Base-by-base conservation (phyloP, 768 basidiomycete genomes). In the Tricholoma sp. region DNA sequence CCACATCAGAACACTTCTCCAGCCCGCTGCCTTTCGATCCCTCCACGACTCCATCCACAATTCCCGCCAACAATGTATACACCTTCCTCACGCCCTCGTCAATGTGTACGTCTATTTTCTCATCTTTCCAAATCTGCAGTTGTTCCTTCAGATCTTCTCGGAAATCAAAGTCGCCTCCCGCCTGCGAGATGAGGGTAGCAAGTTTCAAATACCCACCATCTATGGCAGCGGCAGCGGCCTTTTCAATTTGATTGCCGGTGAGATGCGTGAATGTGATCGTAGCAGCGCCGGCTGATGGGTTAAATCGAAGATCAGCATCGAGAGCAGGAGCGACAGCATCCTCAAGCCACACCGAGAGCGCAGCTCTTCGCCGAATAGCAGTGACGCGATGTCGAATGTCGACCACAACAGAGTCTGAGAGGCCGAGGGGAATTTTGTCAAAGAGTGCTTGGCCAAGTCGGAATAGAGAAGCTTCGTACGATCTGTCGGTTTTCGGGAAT, bases 381-480 rank as follows among this genome's bases (percentile, higher is more conserved):
- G 67, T 67, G 24, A 91, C 73, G 12, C 85, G 83, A 61, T 84
- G 79, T 21, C 83, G 79, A 39, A 89, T 75, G 55, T 89, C 85
- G 7, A 79, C 79, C 2, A 83, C 78, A 41, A 84, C 77, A 6
- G 77, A 72, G 19, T 72, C 72, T 19, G 72, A 79, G 0, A 95
- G 74, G 14, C 76, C 75, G 29, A 91, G 80, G 60, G 89, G 81
- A 50, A 96, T 80, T 18, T 82, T 80, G 71, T 98, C 97, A 66
- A 98, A 99, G 0, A 99, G 76, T 0, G 91, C 91, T 18, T 81
- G 81, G 2, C 91, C 94, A 0, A 98, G 83, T n/a, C 89, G 86
- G 76, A 94, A 98, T 35, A 98, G 70, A 7, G 79, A 79, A 0
- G 93, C 89, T 64, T 93, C 88, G 61, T 82, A 82, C 0, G 88